Base-by-base conservation (phyloP, 495 filamentous ascomycete genomes). In the Tuber umbilicatum region DNA sequence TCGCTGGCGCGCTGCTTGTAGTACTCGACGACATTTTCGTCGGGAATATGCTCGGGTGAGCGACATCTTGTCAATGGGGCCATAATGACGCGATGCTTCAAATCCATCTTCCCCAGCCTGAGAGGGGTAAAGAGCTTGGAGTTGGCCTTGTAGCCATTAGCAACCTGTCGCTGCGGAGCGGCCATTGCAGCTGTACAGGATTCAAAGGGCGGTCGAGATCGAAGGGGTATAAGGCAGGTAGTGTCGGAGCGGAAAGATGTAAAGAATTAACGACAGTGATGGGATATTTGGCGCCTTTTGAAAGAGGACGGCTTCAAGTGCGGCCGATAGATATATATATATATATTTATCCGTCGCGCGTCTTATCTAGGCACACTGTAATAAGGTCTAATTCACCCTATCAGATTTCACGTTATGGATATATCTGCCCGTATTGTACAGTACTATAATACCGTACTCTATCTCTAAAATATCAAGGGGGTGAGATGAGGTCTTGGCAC, bases 1-100 rank as follows among this genome's bases (percentile, higher is more conserved):
- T 85, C 81, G 43, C 85, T 86, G 72, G 86, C 88, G 68, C 90
- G 86, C 75, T 92, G 90, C 16, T 75, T 73, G 84, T 92, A 92
- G 86, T 92, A 91, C 71, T 88, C 85, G 4, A 77, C 69, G 31
- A 86, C 85, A 41, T 88, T 81, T 27, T 86, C 83, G 27, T 84
- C 83, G 9, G 87, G 87, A 27, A 88, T 86, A 70, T 86, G 85
- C 35, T 83, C 78, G 16, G 71, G 73, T 2, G 72, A 81, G 67
- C 80, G 80, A 12, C 73, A 71, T 70, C 80, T 75, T 31, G 83
- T 84, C 38, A 85, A 75, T 16, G 84, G 84, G 5, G 84, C 81
- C 74, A 85, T 76, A 71, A 80, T 77, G 23, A 85, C 73, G 71
- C 84, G 82, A 74, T 84, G 87, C 21, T 81, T 85, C 71, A 88